Evolutionary conservation across 208 protist genomes (phyloP).

Genomic region (Wallacemonas collosoma): DNA sequence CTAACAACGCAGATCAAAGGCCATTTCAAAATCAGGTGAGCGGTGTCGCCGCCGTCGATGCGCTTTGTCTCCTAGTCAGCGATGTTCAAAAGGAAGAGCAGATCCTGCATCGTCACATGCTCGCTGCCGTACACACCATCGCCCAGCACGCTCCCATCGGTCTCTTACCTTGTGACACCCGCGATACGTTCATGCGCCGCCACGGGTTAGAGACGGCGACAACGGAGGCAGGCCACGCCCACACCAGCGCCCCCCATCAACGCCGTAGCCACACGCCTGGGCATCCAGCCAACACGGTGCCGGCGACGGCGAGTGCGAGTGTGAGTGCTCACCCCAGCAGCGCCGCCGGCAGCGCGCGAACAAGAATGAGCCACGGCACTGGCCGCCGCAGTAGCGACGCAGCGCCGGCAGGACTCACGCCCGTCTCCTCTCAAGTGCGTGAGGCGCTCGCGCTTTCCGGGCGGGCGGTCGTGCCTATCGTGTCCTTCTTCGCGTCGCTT

Average conservation of each 20-base stretch:
- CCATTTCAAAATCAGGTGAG: conserved; percentile 13
- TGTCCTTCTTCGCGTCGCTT: conserved; percentile 31
- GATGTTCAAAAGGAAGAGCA: conserved; percentile 29
- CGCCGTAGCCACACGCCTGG: too few species aligned
- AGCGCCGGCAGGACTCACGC: too few species aligned
- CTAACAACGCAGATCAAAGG: background rate
- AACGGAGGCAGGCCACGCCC: too few species aligned
- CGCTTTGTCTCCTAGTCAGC: conserved; percentile 27
- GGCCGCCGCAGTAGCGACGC: too few species aligned
- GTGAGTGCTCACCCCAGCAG: too few species aligned
- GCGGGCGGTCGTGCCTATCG: conserved; percentile 33
- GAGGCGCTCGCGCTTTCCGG: background rate
- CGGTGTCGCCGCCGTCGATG: background rate
- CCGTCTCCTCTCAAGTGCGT: too few species aligned
- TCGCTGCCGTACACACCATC: conserved; percentile 22
- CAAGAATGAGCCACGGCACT: too few species aligned
- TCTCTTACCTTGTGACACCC: conserved; percentile 9
- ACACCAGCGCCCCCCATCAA: too few species aligned
- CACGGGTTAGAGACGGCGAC: conserved; percentile 6
- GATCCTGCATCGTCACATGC: conserved; percentile 35
- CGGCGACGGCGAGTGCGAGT: too few species aligned
- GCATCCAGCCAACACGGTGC: too few species aligned
- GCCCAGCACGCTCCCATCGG: conserved; percentile 23
- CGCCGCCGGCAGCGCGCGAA: too few species aligned
- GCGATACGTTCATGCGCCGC: conserved; percentile 3